Evolutionary conservation across 2,329 filamentous ascomycete species (phyloP).

Genomic region (Tolypocladium nubicola): DNA sequence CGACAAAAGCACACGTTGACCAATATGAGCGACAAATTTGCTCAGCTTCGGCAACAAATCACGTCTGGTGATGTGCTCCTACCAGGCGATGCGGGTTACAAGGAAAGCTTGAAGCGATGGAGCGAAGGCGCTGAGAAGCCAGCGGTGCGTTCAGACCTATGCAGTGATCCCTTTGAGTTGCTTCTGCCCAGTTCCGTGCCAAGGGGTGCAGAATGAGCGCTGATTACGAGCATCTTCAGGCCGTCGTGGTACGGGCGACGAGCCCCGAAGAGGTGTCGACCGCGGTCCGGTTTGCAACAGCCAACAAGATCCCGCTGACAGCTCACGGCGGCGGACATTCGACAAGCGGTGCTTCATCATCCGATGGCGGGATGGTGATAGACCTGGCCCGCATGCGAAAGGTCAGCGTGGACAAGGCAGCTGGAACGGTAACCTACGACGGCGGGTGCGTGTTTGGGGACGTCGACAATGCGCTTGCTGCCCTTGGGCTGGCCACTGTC

Average conservation of each 20-base stretch:
- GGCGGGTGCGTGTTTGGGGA: slow-evolving; percentile 44
- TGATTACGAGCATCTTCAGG: slow-evolving; percentile 13
- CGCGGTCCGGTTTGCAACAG: slow-evolving; percentile 31
- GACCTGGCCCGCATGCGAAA: slow-evolving; percentile 40
- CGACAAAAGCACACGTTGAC: neutral
- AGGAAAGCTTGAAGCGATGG: slow-evolving; percentile 22
- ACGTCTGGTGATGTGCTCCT: slow-evolving; percentile 8
- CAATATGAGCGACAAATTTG: neutral
- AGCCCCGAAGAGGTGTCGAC: slow-evolving; percentile 28
- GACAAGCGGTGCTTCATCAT: slow-evolving; percentile 35
- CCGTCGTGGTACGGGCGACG: slow-evolving; percentile 28
- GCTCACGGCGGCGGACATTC: slow-evolving; percentile 47
- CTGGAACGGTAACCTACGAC: slow-evolving; percentile 35
- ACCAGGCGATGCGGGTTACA: slow-evolving; percentile 19
- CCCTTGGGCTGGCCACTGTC: slow-evolving; percentile 44
- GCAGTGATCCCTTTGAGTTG: neutral
- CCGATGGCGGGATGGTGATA: slow-evolving; percentile 43
- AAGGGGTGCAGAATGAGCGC: neutral
- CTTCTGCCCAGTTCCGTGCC: neutral
- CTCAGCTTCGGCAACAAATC: neutral
- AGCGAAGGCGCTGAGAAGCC: slow-evolving; percentile 22
- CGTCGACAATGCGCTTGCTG: slow-evolving; percentile 38
- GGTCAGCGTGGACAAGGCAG: slow-evolving; percentile 34
- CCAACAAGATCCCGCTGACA: slow-evolving; percentile 36
- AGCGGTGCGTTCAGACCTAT: slow-evolving; percentile 13